These are phyloP conservation scores for Quercus agrifolia DNA, from an alignment of 306 rosid genomes.

Conservation along the genomic window DNA sequence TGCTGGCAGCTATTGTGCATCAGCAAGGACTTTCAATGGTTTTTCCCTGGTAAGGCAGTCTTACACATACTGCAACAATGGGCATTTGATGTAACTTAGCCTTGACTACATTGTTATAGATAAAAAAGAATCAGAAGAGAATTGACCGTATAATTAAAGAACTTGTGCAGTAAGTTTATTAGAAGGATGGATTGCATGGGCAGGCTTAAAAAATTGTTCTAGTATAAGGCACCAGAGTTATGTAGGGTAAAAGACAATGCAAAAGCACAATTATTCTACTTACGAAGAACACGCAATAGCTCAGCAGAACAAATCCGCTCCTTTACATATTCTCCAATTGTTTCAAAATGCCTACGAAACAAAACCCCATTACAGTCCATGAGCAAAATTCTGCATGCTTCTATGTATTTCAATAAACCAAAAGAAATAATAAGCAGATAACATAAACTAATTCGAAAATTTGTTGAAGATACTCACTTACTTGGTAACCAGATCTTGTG, in stretches of 20 bases:
- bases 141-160: neutral
- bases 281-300: conserved; percentile 65
- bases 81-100: neutral
- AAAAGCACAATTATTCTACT: conserved; percentile 28
- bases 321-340: conserved; percentile 52
- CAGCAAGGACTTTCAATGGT: neutral
- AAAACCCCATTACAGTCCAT: neutral
- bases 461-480: conserved; percentile 28
- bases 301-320: conserved; percentile 51
- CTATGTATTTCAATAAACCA: conserved; percentile 13
- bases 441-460: conserved; percentile 7
- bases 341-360: conserved; percentile 42
- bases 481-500: conserved; percentile 61
- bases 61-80: neutral
- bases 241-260: conserved; percentile 1
- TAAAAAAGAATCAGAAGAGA: neutral
- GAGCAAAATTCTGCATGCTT: conserved; percentile 2
- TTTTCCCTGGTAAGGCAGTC: neutral
- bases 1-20: neutral
- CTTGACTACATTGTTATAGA: neutral
- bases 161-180: neutral
- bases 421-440: neutral
- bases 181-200: neutral
- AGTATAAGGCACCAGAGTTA: conserved; percentile 10
- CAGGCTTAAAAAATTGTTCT: neutral